Base-by-base conservation (phyloP, 2,329 filamentous ascomycete genomes). In the Clarireedia sp. region DNA sequence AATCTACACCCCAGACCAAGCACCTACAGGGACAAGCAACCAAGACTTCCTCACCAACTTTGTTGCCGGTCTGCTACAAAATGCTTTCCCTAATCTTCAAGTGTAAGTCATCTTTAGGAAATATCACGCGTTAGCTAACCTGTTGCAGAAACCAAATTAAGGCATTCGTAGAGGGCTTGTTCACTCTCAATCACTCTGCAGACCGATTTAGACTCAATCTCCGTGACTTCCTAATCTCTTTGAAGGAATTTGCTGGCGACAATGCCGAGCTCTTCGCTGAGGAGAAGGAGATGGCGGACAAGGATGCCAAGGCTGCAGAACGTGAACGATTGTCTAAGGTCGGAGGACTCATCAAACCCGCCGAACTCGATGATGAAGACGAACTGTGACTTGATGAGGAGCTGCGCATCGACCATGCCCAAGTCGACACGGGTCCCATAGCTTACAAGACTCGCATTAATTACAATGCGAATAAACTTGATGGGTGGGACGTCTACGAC, bases 191-290 rank as follows among this genome's bases (percentile, higher is more conserved):
- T 70, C 88, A 87, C 55, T 88, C 95, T 67, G 85, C 95, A 62
- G 88, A 89, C 69, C 90, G 90, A 70, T 99, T 99, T 85, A 95
- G 96, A 71, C 83, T 96, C 54, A 90, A 95, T 67, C 77, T 99
- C 51, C 90, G 94, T 62, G 94, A 99, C 73, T 99, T 99, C 81
- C 76, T 99, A 63, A 95, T 99, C 66, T 95, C 91, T 21, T 78
- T 99, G 64, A 96, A 96, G 74, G 95, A 99, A 73, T 99, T 97
- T 60, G 85, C 90, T 0, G 94, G 89, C 24, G 94, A 99, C 73
- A 96, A 97, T 66, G 83, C 92, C 1, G 94, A 99, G 68, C 79
- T 99, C 9, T 99, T 87, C 72, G 84, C 88, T 3, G 91, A 96
- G 57, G 94, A 99, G 72, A 90, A 95, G 71, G 94, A 99, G 72